Percentiles rank a stretch among this genome's conserved stretches.
These are phyloP conservation scores for Leccinum pellstonianum DNA, from an alignment of 768 basidiomycete species.

Conservation along the genomic window DNA sequence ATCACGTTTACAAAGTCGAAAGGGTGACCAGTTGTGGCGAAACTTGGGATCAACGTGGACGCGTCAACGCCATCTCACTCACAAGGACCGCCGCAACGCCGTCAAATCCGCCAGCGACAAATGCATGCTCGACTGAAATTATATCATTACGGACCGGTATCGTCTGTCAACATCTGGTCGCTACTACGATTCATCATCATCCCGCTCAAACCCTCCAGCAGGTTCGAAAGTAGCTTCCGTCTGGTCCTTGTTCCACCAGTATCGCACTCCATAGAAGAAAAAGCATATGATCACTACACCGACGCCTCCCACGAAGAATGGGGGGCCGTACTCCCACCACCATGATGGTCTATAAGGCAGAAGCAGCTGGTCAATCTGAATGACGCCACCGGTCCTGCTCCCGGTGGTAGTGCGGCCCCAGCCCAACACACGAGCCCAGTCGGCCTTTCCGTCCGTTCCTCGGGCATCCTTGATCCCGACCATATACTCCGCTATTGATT, in stretches of 20 bases:
- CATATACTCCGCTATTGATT: constrained; percentile 47
- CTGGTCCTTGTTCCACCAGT: constrained; percentile 70
- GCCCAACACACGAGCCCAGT: constrained; percentile 63
- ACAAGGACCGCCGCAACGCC: constrained; percentile 86
- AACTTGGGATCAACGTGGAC: constrained; percentile 7
- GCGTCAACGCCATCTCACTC: constrained; percentile 44
- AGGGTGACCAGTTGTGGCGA: constrained; percentile 69
- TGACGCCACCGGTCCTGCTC: constrained; percentile 78
- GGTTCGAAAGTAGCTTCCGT: constrained; percentile 91
- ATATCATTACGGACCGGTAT: not conserved
- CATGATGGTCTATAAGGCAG: constrained; percentile 84
- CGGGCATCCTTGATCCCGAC: constrained; percentile 74
- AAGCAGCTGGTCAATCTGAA: constrained; percentile 82
- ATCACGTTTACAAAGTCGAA: constrained; percentile 63
- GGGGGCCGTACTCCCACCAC: constrained; percentile 77
- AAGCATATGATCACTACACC: constrained; percentile 60
- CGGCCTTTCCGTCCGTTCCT: constrained; percentile 57
- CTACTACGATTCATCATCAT: constrained; percentile 42
- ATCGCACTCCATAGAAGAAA: constrained; percentile 72
- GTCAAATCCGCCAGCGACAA: constrained; percentile 80
- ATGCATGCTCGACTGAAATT: constrained; percentile 42
- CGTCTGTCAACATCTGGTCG: constrained; percentile 14
- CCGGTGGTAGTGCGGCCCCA: constrained; percentile 79
- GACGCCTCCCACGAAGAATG: constrained; percentile 55
- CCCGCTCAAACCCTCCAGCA: constrained; percentile 71